phyloP scores from a whole-genome alignment of 2,329 filamentous ascomycete genomes.

The Pyricularia pennisetigena region DNA sequence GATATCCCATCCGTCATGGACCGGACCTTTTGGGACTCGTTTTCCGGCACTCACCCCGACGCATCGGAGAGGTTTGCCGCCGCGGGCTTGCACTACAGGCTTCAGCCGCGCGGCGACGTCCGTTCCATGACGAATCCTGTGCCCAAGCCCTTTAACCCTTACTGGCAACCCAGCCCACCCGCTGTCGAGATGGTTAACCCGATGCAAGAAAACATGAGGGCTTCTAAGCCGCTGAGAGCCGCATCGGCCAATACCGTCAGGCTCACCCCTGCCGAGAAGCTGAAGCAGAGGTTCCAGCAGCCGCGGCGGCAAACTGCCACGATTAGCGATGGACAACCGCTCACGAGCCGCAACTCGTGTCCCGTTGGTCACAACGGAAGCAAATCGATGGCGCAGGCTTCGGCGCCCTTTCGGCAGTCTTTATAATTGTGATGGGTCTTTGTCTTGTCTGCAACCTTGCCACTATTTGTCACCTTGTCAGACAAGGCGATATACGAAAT shows the following conservation, averaged over 20 bases:
- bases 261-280: not conserved
- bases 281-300: not conserved
- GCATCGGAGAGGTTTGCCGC: constrained; percentile 17
- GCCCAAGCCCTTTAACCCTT: not conserved
- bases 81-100: constrained; percentile 16
- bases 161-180: not conserved
- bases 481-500: too few relatives aligned
- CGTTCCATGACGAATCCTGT: not conserved
- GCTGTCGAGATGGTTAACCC: not conserved
- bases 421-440: not conserved
- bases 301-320: not conserved
- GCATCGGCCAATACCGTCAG: not conserved
- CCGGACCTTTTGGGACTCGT: constrained; percentile 13
- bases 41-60: constrained; percentile 13
- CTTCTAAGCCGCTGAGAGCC: not conserved
- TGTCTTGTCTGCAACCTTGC: not conserved
- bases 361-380: not conserved
- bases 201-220: not conserved
- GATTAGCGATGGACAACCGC: not conserved
- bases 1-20: constrained; percentile 9
- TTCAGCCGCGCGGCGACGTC: not conserved
- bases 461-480: not conserved
- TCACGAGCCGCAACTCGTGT: too few relatives aligned
- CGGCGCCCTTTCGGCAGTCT: not conserved
- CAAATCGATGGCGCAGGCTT: not conserved